Evolutionary conservation across 163 green algal species (phyloP).

Genomic region (Scenedesmus sp.): DNA sequence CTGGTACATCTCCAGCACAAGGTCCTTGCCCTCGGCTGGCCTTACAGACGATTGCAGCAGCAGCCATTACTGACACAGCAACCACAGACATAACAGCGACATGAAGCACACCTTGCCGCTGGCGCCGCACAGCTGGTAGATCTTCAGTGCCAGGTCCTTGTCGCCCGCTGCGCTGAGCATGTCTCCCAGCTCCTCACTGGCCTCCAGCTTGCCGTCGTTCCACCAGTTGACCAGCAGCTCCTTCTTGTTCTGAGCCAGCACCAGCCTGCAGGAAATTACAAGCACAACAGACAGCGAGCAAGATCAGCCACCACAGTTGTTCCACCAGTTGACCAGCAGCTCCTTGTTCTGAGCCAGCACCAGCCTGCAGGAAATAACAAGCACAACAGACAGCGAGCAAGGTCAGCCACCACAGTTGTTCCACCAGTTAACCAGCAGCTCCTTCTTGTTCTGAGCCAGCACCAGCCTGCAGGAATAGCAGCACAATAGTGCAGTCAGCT

Average conservation of each 20-base stretch:
- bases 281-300: conserved; percentile 73
- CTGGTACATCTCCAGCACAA: neutral
- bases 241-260: conserved; percentile 98
- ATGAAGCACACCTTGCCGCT: conserved; percentile 82
- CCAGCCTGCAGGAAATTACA: conserved; percentile 57
- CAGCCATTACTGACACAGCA: neutral
- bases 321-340: conserved; percentile 96
- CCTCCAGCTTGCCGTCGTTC: conserved; percentile 95
- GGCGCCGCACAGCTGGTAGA: conserved; percentile 89
- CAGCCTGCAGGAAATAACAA: conserved; percentile 51
- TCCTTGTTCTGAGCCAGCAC: conserved; percentile 97
- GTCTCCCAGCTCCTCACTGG: conserved; percentile 95
- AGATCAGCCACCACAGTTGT: conserved; percentile 90
- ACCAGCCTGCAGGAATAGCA: conserved; percentile 56
- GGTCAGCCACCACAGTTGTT: conserved; percentile 69
- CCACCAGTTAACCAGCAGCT: conserved; percentile 97
- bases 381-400: too few relatives aligned
- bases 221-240: conserved; percentile 98
- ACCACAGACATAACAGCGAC: too few relatives aligned
- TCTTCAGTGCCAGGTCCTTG: conserved; percentile 92
- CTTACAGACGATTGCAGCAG: neutral
- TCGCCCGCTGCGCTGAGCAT: conserved; percentile 85
- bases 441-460: conserved; percentile 98
- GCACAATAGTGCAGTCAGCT: too few relatives aligned
- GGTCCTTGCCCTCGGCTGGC: neutral